Percentiles rank a stretch among this genome's conserved stretches.
phyloP scores from a whole-genome alignment of 805 yeast species.

The Lipomyces orientalis region DNA sequence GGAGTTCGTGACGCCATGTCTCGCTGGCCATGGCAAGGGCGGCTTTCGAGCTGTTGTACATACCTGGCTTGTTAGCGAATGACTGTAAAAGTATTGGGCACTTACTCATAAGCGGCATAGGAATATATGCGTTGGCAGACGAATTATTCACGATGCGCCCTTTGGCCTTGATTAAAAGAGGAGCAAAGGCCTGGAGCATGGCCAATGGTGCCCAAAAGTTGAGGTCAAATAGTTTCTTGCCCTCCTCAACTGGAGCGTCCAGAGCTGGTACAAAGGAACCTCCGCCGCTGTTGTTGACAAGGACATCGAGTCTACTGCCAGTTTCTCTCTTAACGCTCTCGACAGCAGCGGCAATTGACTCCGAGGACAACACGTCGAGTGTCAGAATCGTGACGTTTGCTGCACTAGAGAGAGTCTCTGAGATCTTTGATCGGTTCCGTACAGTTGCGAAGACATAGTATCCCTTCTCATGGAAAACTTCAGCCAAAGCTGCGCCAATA shows the following conservation, averaged over 20 bases:
- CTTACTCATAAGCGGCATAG: neutral
- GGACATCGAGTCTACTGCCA: neutral
- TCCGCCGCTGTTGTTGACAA: neutral
- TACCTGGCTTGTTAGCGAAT: neutral
- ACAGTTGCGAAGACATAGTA: neutral
- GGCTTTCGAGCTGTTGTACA: neutral
- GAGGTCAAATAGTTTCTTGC: neutral
- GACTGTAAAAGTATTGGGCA: neutral
- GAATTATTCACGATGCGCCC: neutral
- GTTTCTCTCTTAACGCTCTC: neutral
- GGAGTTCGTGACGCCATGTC: neutral
- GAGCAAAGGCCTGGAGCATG: neutral
- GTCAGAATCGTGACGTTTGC: neutral
- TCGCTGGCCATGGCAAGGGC: neutral
- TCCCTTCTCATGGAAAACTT: neutral
- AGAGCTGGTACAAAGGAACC: neutral
- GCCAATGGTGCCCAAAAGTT: neutral
- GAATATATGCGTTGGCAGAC: neutral
- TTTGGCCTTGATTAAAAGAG: neutral
- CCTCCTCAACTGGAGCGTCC: neutral
- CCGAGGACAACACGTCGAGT: neutral
- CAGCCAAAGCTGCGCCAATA: neutral
- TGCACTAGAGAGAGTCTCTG: neutral
- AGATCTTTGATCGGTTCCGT: neutral
- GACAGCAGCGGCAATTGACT: neutral